Evolutionary conservation across 2,329 filamentous ascomycete species (phyloP).

Genomic region (Botrytis pseudocinerea): DNA sequence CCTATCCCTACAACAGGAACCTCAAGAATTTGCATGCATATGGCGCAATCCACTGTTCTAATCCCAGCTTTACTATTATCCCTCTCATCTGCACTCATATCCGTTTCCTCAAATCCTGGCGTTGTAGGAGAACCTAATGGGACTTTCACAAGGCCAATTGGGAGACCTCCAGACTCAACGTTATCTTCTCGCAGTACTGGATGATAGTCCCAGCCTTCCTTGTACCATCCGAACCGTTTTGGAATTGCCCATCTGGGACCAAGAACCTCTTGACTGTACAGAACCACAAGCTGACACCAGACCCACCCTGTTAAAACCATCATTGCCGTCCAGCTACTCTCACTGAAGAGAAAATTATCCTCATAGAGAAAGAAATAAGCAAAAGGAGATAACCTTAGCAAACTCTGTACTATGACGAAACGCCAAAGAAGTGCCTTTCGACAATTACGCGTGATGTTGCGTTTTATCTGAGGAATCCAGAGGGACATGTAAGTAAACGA

Average conservation of each 20-base stretch:
- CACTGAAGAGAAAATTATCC: constrained; percentile 79
- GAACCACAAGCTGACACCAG: constrained; percentile 78
- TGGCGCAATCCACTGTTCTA: constrained; percentile 81
- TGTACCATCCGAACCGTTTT: constrained; percentile 55
- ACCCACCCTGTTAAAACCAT: constrained; percentile 71
- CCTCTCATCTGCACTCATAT: constrained; percentile 31
- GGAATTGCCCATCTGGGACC: constrained; percentile 86
- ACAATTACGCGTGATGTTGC: constrained; percentile 88
- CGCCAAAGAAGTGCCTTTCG: constrained; percentile 88
- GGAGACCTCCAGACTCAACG: constrained; percentile 74
- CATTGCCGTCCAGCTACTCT: constrained; percentile 66
- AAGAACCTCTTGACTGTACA: constrained; percentile 81
- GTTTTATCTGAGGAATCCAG: constrained; percentile 88
- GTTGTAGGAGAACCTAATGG: constrained; percentile 28
- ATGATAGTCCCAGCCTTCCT: constrained; percentile 92
- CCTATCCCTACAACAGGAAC: constrained; percentile 74
- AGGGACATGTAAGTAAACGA: constrained; percentile 80
- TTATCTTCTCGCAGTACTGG: constrained; percentile 82
- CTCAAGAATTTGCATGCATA: constrained; percentile 89
- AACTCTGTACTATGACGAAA: constrained; percentile 81
- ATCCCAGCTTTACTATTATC: constrained; percentile 47
- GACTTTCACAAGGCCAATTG: constrained; percentile 65
- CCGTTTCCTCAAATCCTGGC: constrained; percentile 29
- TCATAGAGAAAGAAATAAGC: constrained; percentile 79
- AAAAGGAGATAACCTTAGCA: constrained; percentile 75